phyloP scores from a whole-genome alignment of 2,329 filamentous ascomycete species.

The Pseudocercospora fijiensis region DNA sequence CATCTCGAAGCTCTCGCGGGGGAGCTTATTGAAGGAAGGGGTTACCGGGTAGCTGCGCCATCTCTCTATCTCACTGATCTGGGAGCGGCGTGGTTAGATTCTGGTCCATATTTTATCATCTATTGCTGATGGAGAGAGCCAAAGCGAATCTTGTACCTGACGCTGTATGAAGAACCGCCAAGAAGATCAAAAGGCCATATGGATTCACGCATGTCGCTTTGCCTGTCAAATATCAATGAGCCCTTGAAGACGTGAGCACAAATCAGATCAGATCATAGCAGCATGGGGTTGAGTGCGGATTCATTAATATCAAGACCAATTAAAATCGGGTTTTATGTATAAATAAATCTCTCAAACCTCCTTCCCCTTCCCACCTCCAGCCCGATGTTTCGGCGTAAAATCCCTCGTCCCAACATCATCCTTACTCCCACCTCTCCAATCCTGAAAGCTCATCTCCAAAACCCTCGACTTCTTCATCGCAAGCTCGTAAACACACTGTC shows the following conservation, averaged over 20 bases:
- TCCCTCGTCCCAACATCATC: constrained; percentile 16
- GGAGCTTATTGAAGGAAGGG: not conserved
- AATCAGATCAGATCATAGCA: no score
- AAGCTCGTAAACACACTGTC: constrained; percentile 9
- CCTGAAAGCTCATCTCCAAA: constrained; percentile 9
- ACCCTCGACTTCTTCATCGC: not conserved
- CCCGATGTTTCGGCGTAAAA: constrained; percentile 9
- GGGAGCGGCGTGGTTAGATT: not conserved
- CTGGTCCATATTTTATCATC: not conserved
- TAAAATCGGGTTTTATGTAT: not conserved
- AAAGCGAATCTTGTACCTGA: not conserved
- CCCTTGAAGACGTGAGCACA: no score
- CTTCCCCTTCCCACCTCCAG: not conserved
- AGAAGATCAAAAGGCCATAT: not conserved
- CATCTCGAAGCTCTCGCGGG: not conserved
- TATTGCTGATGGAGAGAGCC: not conserved
- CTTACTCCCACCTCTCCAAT: constrained; percentile 1
- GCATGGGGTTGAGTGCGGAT: not conserved
- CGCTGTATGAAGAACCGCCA: not conserved
- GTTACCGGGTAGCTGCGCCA: not conserved
- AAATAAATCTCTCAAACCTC: not conserved
- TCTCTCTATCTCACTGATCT: not conserved
- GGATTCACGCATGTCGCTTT: not conserved
- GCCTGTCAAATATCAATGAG: not conserved
- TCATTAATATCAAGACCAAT: not conserved